Evolutionary conservation across 352 stramenopile genomes (phyloP), one percentile per base, ranked within the genome.

Genomic region (Phytophthora palmivora): DNA sequence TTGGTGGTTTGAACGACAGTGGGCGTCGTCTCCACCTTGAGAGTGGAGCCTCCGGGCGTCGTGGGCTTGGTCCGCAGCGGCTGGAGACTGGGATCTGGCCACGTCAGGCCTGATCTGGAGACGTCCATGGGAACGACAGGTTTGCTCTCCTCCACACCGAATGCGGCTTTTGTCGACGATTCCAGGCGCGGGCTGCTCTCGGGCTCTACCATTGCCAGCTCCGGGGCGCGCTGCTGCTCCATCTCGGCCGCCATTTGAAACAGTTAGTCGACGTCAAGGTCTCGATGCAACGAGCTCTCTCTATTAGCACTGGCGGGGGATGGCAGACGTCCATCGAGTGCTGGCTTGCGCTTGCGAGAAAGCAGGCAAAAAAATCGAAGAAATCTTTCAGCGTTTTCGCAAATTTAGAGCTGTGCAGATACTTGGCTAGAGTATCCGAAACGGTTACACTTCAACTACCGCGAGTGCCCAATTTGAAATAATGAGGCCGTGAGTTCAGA

Each of bases 211-310:
- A 41, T 22, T 7, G 56, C 62, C 39, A 75, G 28, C 28, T 75
- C 67, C n/a, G 67, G 67, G 5, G 52, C 56, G 42, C 67, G 41
- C 0, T 75, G 67, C 46, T 75, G 67, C 67, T 76, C 62, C 63
- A 66, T 76, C 46, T 72, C 51, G 45, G 41, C 34, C 34, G 56
- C 52, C 63, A 76, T 67, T 21, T 22, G 37, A 12, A n/a, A 24
- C 4, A 52, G 57, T 38, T 28, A 7, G 9, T 50, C 6, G n/a
- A n/a, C n/a, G 41, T 30, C n/a, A 59, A 44, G 42, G 59, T 54
- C 34, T 50, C 15, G 30, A 39, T 6, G 24, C 24, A 28, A 28
- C 24, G 24, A 28, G 24, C 24, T 43, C 54, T 58, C 45, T 21
- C 36, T 26, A 32, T 28, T n/a, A n/a, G n/a, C n/a, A 24, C 32